Evolutionary conservation across 495 filamentous ascomycete species (phyloP).

Genomic region (Darksidea phi): DNA sequence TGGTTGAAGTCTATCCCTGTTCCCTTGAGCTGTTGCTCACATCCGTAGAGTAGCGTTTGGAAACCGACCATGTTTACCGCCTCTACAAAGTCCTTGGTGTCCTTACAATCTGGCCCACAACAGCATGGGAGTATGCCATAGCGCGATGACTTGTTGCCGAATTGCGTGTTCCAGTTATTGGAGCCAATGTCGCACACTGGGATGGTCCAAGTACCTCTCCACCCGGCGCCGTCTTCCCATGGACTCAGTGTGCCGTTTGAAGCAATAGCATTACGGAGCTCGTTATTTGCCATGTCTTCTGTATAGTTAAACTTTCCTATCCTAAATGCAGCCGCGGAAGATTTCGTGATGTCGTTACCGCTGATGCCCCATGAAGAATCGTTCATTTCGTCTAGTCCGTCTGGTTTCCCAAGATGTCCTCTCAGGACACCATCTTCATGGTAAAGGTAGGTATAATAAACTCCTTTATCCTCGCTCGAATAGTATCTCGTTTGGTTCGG

Average conservation of each 20-base stretch:
- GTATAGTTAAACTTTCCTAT: too few relatives aligned
- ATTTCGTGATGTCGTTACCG: too few relatives aligned
- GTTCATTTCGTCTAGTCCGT: too few relatives aligned
- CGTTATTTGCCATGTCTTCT: too few relatives aligned
- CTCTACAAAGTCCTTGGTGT: slow-evolving; percentile 16
- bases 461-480: too few relatives aligned
- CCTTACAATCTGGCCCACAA: slow-evolving; percentile 12
- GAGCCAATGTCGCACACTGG: slow-evolving; percentile 11
- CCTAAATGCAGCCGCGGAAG: too few relatives aligned
- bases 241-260: slow-evolving; percentile 15
- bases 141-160: slow-evolving; percentile 8
- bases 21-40: slow-evolving; percentile 14
- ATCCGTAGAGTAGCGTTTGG: slow-evolving; percentile 16
- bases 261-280: neutral
- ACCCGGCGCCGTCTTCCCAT: slow-evolving; percentile 11
- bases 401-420: too few relatives aligned
- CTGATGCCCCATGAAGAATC: too few relatives aligned
- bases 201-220: slow-evolving; percentile 19
- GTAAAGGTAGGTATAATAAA: too few relatives aligned
- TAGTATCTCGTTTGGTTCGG: too few relatives aligned
- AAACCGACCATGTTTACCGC: slow-evolving; percentile 15
- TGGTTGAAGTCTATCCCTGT: slow-evolving; percentile 7
- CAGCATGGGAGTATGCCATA: slow-evolving; percentile 25
- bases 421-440: too few relatives aligned
- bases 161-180: slow-evolving; percentile 21